Evolutionary conservation across 306 rosid genomes (phyloP), one percentile per base, ranked within the genome.

Genomic region (Begonia loranthoides): DNA sequence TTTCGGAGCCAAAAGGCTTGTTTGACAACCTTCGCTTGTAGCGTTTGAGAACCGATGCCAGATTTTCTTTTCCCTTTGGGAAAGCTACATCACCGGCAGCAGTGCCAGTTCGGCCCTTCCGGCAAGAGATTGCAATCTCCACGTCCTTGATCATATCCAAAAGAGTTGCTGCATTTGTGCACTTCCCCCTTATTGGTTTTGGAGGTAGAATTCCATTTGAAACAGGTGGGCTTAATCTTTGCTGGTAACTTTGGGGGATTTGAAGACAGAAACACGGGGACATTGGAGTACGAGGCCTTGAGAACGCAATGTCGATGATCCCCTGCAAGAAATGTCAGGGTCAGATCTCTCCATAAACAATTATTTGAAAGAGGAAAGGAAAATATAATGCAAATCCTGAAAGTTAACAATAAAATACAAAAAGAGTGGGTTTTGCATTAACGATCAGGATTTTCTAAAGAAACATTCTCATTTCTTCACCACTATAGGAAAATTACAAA

Each of bases 11-110:
- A 52, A 56, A 60, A 0, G 82, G 55, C 56, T 80, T 86, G 74
- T 66, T 78, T 57, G 93, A 73, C 60, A 92, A 66, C 38, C 94
- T 72, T 1, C 94, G 84, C 78, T 75, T 86, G 72, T 86, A 92
- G 39, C 99, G 87, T 72, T 92, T 92, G 61, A 92, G 94, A 55
- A 92, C 99, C 15, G 99, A 83, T 0, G 89, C 82, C 62, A 92
- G 63, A 66, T 86, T 92, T 54, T 80, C 87, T 67, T 83, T 92
- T 49, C 96, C 99, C 71, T n/a, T 79, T 0, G 99, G 99, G 72
- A 87, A 86, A 41, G 99, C 99, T 38, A 90, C 95, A 13, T 86
- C 96, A 10, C 99, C 99, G 0, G 96, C 99, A 14, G 87, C 93
- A 13, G 99, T 92, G 47, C 99, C 96, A 0, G 82, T 74, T n/a